Conservation (phyloP, 75 land plant genomes). For the Picea glauca region DNA sequence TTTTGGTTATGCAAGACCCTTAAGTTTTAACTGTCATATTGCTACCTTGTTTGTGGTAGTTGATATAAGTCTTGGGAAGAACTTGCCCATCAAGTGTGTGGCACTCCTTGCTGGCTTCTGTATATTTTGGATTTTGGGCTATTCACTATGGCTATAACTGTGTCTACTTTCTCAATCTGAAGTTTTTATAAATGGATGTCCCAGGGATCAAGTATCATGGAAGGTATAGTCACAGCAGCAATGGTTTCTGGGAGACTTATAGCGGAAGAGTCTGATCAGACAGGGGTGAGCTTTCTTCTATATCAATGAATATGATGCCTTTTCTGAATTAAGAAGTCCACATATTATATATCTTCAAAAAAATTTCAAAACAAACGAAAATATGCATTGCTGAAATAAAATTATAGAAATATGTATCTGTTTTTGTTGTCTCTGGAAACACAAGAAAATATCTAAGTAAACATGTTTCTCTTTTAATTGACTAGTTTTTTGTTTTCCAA, state of each 20-base stretch:
- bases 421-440: background rate
- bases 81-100: background rate
- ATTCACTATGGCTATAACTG: background rate
- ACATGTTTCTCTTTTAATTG: too few species aligned
- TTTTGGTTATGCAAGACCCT: background rate
- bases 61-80: background rate
- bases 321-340: background rate
- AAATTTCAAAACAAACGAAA: too few species aligned
- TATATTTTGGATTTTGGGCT: background rate
- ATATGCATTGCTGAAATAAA: background rate
- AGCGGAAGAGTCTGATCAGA: slow-evolving; percentile 72
- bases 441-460: background rate
- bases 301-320: background rate
- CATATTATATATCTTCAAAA: slow-evolving; percentile 3
- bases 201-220: slow-evolving; percentile 60
- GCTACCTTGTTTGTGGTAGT: background rate
- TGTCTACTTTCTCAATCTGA: slow-evolving; percentile 4
- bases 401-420: background rate
- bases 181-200: background rate
- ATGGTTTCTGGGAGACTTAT: slow-evolving; percentile 77
- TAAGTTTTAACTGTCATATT: background rate
- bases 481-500: too few species aligned
- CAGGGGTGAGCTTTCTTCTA: slow-evolving; percentile 28
- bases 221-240: slow-evolving; percentile 54
- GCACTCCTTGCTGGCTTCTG: background rate